phyloP scores from a whole-genome alignment of 345 rosid genomes.

The Heritiera fomes region DNA sequence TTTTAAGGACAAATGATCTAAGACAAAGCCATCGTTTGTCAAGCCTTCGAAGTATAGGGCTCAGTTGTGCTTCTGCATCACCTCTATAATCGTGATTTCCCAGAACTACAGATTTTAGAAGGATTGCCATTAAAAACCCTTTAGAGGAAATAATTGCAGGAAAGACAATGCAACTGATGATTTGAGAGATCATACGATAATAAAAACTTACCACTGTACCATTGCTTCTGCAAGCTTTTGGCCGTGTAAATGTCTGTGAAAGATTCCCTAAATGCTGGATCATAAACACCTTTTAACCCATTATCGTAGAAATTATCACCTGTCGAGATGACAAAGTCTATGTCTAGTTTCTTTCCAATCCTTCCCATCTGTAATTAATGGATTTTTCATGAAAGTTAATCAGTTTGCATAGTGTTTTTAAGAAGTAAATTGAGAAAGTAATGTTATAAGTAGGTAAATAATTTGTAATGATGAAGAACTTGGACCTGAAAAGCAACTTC shows the following conservation, averaged over 20 bases:
- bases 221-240: constrained; percentile 45
- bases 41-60: constrained; percentile 18
- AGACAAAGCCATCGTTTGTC: constrained; percentile 39
- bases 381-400: background rate
- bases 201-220: constrained; percentile 43
- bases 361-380: constrained; percentile 47
- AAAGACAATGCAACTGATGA: background rate
- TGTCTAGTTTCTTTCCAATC: constrained; percentile 42
- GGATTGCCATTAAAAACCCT: background rate
- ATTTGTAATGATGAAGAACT: background rate
- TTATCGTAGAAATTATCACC: constrained; percentile 59
- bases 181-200: background rate
- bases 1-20: constrained; percentile 29
- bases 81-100: constrained; percentile 51
- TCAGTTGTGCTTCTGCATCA: constrained; percentile 32
- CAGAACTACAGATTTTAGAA: constrained; percentile 26
- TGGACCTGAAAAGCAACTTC: constrained; percentile 67
- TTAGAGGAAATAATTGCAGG: background rate
- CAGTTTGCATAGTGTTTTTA: background rate
- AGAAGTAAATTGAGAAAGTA: background rate
- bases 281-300: constrained; percentile 44
- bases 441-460: background rate
- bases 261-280: constrained; percentile 44
- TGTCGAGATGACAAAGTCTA: constrained; percentile 49
- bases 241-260: constrained; percentile 47